Base-by-base conservation (phyloP, 495 filamentous ascomycete genomes). In the Opeltia flavorubescens region DNA sequence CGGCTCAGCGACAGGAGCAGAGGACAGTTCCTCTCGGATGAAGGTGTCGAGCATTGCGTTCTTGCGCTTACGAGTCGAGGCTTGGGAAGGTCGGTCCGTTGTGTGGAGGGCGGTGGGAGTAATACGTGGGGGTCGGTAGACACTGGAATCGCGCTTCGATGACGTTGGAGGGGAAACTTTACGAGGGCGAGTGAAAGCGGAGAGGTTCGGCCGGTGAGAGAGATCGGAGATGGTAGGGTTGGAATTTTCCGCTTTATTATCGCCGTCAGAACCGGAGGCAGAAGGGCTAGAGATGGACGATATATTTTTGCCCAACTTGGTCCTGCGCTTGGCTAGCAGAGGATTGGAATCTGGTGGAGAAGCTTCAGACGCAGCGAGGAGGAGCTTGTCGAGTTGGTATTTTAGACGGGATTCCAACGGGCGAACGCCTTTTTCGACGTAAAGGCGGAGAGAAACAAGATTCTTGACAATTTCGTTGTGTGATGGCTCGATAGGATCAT, bases 381-480 rank as follows among this genome's bases (percentile, higher is more conserved):
- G 69, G 17, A 95, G 83, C 58, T 89, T 89, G 60, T 91, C 86
- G 52, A 93, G 80, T 60, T 91, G 84, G 63, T 89, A 93, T 50
- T 84, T 85, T 35, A 94, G 60, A 33, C 84, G 81, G 34, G 76
- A 74, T 60, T 98, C 91, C n/a, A 96, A 65, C 1, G 89, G 89
- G 20, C 81, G 75, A 3, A 94, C 83, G 43, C 93, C 93, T 56
- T 84, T 87, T 54, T 96, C 91, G 6, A 96, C 69, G 56, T 88
- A 95, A 2, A 94, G 67, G 11, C 88, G 75, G 31, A 94, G 67
- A 62, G 94, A 87, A 20, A 86, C 77, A 9, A 98, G 68, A 52
- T 93, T 93, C 53, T 80, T 78, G 11, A 89, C 77, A 1, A 84
- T 77, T 17, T 78, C 70, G 28, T 70, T 26, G 3, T 41, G 38